Base-by-base conservation (phyloP, 768 basidiomycete species). In the Pluteus cervinus region DNA sequence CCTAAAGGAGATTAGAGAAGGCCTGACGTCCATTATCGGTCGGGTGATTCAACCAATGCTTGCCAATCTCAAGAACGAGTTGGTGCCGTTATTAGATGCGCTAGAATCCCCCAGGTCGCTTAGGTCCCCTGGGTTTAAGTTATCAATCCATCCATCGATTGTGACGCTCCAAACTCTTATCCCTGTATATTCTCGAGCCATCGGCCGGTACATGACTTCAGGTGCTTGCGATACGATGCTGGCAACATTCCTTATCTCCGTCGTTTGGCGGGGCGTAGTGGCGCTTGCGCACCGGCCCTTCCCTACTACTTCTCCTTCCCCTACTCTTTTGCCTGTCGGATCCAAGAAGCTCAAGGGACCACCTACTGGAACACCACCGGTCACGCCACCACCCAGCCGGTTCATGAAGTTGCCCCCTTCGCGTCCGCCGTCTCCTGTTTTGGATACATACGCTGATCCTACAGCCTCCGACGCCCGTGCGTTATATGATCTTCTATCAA, bases 231-330 rank as follows among this genome's bases (percentile, higher is more conserved):
- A 90, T 46, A 61, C 74, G 11, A 59, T 69, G 1, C 66, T 88
- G 11, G 83, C 84, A 1, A 75, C 79, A 3, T 71, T 87, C 46
- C 68, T 86, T 44, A 86, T 88, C 48, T 78, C 76, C 12, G 56
- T 85, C 1, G 60, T 85, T 2, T 90, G 87, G 86, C 79, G 75
- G 15, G 77, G 73, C 6, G 65, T 88, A 36, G 76, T 87, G 18
- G 81, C 83, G 15, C 52, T 89, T 21, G 69, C 82, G 8, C 71
- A 84, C 53, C 75, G 87, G n/a, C 62, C 65, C 9, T 58, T 65
- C 31, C 46, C 55, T 3, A 57, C 61, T 7, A 52, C 58, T 5
- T 59, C 66, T 7, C 61, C 68, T 3, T 64, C 68, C 3, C 72
- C 71, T 2, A 55, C 49, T 4, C 42, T 57, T 18, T 38, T 50